Conservation (phyloP, 345 rosid species). For the Cochlearia excelsa region DNA sequence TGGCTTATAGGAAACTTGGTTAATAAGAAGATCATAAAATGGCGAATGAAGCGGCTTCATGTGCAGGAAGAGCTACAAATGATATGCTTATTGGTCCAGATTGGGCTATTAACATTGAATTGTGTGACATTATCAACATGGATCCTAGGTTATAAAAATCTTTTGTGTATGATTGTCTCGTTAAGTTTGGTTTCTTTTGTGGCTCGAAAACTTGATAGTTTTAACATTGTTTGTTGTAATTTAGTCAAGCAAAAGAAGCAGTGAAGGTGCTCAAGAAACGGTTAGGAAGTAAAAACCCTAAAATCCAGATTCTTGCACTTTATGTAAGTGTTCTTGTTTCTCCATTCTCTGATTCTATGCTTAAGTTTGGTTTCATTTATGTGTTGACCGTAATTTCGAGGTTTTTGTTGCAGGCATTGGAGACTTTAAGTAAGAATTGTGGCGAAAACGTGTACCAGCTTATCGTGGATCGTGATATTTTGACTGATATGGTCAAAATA, state of each 20-base stretch:
- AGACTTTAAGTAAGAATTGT: conserved; percentile 90
- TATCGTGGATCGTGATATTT: conserved; percentile 76
- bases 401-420: conserved; percentile 59
- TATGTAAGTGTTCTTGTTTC: conserved; percentile 50
- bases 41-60: conserved; percentile 67
- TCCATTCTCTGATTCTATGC: conserved; percentile 8
- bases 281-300: conserved; percentile 70
- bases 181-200: conserved; percentile 14
- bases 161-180: too few species aligned
- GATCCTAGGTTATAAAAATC: conserved; percentile 54
- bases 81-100: conserved; percentile 83
- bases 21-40: conserved; percentile 34
- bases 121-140: conserved; percentile 86
- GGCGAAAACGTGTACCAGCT: conserved; percentile 76
- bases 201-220: not conserved
- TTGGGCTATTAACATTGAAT: conserved; percentile 89
- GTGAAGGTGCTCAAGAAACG: conserved; percentile 83
- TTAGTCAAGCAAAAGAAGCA: conserved; percentile 88
- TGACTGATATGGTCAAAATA: conserved; percentile 91
- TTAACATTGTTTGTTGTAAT: conserved; percentile 1
- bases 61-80: conserved; percentile 89
- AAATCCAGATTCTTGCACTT: conserved; percentile 80
- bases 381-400: not conserved
- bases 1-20: conserved; percentile 24
- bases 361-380: conserved; percentile 11